Evolutionary conservation across 1,139 yeast genomes (phyloP), one percentile per base, ranked within the genome.

Genomic region (Dujonia santamariae): DNA sequence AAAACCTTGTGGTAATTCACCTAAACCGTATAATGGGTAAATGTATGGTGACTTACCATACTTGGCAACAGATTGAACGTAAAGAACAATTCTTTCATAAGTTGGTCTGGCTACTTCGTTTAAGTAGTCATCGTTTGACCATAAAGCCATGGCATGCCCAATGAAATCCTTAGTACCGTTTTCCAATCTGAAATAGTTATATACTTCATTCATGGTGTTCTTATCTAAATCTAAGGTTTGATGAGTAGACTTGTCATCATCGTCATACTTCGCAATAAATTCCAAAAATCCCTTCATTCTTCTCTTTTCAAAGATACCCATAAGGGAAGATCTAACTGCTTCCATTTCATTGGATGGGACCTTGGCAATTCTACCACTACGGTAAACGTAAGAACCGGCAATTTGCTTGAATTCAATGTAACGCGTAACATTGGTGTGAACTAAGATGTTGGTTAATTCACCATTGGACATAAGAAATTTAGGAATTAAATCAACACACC

Each of bases 81-180:
- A 92, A 47, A 92, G 72, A 37, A 86, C 63, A 42, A 92, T 79
- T 58, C 98, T 75, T 54, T 90, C 94, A 50, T 85, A 78, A 12
- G 97, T 82, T 51, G 92, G 96, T 55, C 96, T 78, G 4, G 97
- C 97, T 7, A 96, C 96, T 59, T 86, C 81, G 45, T 72, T 75
- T 53, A 92, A 66, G 59, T 92, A 92, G 41, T 86, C 92, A 54
- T 92, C 98, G 48, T 88, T 90, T 20, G 95, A 76, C 85, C 96
- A 90, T 42, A 92, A 74, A 6, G 97, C 99, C 98, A 92, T 94
- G 13, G 98, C 94, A 60, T 92, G 98, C 28, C 98, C 99, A 48
- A 94, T 85, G 53, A 92, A 92, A 60, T 94, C 97, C 54, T 87
- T 84, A 21, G 98, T 90, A 30, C 97, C 96, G 40, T 78, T 77